Percentiles rank a stretch among this genome's conserved stretches.
These are phyloP conservation scores for Kodamaea kaohsiungensis DNA, from an alignment of 805 yeast species.

Conservation along the genomic window DNA sequence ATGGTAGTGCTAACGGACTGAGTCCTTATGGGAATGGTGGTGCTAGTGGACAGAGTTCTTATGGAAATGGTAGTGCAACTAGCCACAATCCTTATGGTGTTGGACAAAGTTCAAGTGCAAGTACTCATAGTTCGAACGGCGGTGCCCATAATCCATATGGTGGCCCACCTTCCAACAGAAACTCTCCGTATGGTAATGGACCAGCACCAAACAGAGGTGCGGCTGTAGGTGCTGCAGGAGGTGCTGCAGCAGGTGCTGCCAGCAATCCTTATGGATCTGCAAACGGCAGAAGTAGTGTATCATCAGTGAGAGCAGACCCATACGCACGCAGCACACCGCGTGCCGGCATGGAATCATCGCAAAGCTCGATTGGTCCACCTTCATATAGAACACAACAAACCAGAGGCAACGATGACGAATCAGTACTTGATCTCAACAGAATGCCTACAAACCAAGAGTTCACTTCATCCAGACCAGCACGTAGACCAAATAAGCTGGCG, in stretches of 20 bases:
- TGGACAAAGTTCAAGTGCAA: neutral
- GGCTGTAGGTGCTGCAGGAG: neutral
- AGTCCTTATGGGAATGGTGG: neutral
- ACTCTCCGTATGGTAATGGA: conserved; percentile 4
- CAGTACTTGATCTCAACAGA: conserved; percentile 39
- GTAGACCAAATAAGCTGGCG: conserved; percentile 13
- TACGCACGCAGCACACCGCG: conserved; percentile 13
- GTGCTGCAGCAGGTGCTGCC: neutral
- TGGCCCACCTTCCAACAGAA: conserved; percentile 2
- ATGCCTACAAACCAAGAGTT: conserved; percentile 35
- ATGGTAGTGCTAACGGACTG: neutral
- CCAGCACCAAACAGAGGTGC: conserved; percentile 1
- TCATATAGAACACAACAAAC: neutral
- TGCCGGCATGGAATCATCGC: neutral
- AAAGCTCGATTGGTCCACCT: neutral
- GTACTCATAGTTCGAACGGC: conserved; percentile 8
- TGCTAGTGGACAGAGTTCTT: conserved; percentile 7
- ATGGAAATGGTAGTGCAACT: conserved; percentile 4
- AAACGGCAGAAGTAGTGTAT: neutral
- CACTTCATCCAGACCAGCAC: conserved; percentile 15
- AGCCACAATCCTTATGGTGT: neutral
- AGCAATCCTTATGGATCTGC: neutral
- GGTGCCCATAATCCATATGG: neutral
- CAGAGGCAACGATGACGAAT: conserved; percentile 25
- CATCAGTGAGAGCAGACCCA: conserved; percentile 12